Conservation (phyloP, 2,329 filamentous ascomycete species). For the Alternaria tenuissima region DNA sequence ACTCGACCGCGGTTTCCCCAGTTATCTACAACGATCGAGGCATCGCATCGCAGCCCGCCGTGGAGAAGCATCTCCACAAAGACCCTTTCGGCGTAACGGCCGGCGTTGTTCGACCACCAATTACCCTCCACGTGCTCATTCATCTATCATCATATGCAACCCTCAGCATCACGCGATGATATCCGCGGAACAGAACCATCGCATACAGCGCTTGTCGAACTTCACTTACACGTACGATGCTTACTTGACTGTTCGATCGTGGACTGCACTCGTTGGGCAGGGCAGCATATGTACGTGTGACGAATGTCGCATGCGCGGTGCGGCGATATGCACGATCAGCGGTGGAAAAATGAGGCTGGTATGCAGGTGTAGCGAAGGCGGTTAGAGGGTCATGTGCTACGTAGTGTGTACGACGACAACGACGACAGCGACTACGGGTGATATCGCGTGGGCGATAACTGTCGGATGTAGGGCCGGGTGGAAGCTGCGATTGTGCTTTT, state of each 20-base stretch:
- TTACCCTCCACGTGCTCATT: background rate
- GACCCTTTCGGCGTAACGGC: background rate
- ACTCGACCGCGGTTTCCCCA: background rate
- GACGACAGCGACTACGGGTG: background rate
- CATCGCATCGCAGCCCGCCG: background rate
- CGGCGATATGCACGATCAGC: background rate
- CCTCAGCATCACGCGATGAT: background rate
- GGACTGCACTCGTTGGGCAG: background rate
- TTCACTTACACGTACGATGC: background rate
- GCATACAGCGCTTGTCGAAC: background rate
- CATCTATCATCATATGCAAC: background rate
- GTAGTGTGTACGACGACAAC: background rate
- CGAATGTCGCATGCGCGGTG: background rate
- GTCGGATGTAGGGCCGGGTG: background rate
- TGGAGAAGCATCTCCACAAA: constrained; percentile 1
- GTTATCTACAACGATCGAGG: background rate
- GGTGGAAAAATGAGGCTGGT: constrained; percentile 7
- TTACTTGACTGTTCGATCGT: background rate
- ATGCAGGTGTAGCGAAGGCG: constrained; percentile 12
- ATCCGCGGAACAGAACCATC: background rate
- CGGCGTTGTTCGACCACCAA: background rate
- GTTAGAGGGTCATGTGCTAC: constrained; percentile 7
- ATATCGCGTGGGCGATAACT: background rate
- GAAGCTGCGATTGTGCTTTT: background rate
- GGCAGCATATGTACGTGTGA: background rate